Evolutionary conservation across 1,284 basidiomycete genomes (phyloP).

Genomic region (Irpex rosettiformis): DNA sequence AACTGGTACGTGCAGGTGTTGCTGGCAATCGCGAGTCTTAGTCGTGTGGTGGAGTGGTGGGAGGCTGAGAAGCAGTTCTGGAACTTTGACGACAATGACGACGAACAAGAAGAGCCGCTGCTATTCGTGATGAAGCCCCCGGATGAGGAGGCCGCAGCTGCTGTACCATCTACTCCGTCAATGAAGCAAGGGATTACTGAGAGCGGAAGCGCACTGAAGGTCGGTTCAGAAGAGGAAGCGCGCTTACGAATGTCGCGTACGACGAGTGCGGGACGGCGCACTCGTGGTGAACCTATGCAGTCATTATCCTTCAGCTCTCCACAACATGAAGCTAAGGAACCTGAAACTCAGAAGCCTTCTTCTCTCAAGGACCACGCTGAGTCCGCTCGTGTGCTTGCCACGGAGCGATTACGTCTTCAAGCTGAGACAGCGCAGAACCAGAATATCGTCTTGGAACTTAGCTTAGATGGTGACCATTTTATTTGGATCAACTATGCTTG

Average conservation of each 20-base stretch:
- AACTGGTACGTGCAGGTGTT: constrained; percentile 98
- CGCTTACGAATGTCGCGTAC: constrained; percentile 47
- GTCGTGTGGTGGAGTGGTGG: constrained; percentile 99
- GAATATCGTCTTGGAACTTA: constrained; percentile 95
- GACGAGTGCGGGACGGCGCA: constrained; percentile 47
- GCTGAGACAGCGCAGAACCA: constrained; percentile 92
- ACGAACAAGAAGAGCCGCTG: constrained; percentile 85
- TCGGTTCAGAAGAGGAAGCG: constrained; percentile 55
- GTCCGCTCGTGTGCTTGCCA: constrained; percentile 74
- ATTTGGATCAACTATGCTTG: constrained; percentile 96
- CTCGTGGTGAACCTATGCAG: constrained; percentile 56
- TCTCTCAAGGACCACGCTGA: constrained; percentile 60
- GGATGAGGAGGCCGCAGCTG: constrained; percentile 44
- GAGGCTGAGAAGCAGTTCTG: constrained; percentile 99
- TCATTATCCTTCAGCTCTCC: constrained; percentile 36
- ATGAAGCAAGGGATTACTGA: constrained; percentile 27
- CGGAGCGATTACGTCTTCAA: constrained; percentile 80
- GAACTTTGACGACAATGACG: constrained; percentile 96
- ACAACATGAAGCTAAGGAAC: constrained; percentile 19
- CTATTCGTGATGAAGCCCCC: constrained; percentile 87
- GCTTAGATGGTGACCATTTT: constrained; percentile 89
- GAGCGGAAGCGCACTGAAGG: constrained; percentile 31
- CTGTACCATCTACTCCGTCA: constrained; percentile 38
- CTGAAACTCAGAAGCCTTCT: constrained; percentile 24
- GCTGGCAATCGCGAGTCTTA: constrained; percentile 94